Base-by-base conservation (phyloP, 2,329 filamentous ascomycete species). In the Hymenoscyphus albidus region DNA sequence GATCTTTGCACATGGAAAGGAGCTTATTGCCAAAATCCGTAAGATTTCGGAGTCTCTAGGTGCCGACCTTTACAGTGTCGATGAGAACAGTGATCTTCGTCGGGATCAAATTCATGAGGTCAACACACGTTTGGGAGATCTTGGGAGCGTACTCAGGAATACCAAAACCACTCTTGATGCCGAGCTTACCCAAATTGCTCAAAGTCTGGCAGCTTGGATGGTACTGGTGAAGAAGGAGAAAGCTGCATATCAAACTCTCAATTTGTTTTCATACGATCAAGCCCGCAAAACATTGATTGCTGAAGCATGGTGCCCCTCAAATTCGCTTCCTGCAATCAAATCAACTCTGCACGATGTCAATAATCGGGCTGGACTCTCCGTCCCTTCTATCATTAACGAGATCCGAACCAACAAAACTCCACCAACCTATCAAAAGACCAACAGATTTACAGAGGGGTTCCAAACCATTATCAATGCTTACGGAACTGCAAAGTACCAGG, bases 381-480 rank as follows among this genome's bases (percentile, higher is more conserved):
- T 98, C 35, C 94, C 96, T 7, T 98, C 94, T 61, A 98, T 99
- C 73, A 94, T 99, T 81, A 98, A 98, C 77, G 93, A 97, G 80
- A 95, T 99, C 76, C 89, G 88, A 73, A 98, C 94, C 55, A 97
- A 93, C 80, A 98, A 97, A 83, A 98, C 92, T 5, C 95, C 96
- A 32, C 95, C 95, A 0, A 99, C 95, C 0, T 98, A 96, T 77
- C 87, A 97, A 78, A 96, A 96, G 81, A 97, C 93, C 39, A 99
- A 99, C 83, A 97, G 94, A 78, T 98, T 98, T 76, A 99, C 96
- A 2, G 89, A 97, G 74, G 95, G 90, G 31, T 99, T 99, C 82
- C 95, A 99, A 79, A 98, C 94, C 65, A 99, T 99, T 77, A 96
- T 99, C 77, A 94, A 99, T 74, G 95, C 96, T 35, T 99, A 99